A percentile compares a stretch with the other conserved stretches of the same genome.
Evolutionary conservation across 1,284 basidiomycete genomes (phyloP).

Genomic region (Moesziomyces parantarcticus): DNA sequence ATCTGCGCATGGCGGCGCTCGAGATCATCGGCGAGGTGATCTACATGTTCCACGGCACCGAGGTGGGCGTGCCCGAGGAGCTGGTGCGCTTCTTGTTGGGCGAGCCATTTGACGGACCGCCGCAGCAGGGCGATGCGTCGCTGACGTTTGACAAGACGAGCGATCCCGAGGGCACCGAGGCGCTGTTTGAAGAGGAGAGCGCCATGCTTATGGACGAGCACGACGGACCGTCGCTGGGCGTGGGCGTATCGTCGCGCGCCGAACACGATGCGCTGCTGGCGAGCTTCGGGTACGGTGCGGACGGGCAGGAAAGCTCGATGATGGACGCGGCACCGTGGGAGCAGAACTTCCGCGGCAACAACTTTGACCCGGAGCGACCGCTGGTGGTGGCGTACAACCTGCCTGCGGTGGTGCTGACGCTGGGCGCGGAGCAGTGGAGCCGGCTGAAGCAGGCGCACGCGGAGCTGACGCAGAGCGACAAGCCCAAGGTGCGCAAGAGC

Average conservation of each 20-base stretch:
- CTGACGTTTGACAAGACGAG: slow-evolving; percentile 47
- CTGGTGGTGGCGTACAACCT: slow-evolving; percentile 93
- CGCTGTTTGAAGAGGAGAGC: slow-evolving; percentile 39
- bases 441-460: slow-evolving; percentile 79
- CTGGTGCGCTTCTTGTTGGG: slow-evolving; percentile 82
- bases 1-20: slow-evolving; percentile 83
- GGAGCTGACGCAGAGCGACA: slow-evolving; percentile 73
- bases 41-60: slow-evolving; percentile 80
- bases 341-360: slow-evolving; percentile 38
- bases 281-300: slow-evolving; percentile 40
- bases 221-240: slow-evolving; percentile 15
- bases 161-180: slow-evolving; percentile 42
- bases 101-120: slow-evolving; percentile 66
- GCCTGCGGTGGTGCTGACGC: slow-evolving; percentile 87
- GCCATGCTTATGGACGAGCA: slow-evolving; percentile 34
- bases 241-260: slow-evolving; percentile 18
- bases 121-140: slow-evolving; percentile 43
- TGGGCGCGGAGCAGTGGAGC: slow-evolving; percentile 81
- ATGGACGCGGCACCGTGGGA: slow-evolving; percentile 40
- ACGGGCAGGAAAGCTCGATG: slow-evolving; percentile 38
- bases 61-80: slow-evolving; percentile 75
- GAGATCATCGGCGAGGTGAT: slow-evolving; percentile 92
- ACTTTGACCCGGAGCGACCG: slow-evolving; percentile 76
- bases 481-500: slow-evolving; percentile 76
- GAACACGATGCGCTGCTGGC: slow-evolving; percentile 39